Percentiles rank a stretch among this genome's conserved stretches.
Evolutionary conservation across 805 yeast species (phyloP).

Genomic region (Metschnikowia continentalis): DNA sequence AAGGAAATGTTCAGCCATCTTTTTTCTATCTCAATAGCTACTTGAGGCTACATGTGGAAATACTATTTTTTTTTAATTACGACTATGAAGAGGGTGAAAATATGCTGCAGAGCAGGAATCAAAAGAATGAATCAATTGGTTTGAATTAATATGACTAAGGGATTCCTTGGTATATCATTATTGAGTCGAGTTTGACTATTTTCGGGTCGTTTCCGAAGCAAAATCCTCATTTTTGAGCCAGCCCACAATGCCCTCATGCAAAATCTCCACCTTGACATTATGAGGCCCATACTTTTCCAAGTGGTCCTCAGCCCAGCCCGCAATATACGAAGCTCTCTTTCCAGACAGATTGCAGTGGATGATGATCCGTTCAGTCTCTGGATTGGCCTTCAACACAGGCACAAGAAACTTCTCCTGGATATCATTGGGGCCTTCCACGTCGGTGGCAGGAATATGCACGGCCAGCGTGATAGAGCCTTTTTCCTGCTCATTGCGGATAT

Average conservation of each 20-base stretch:
- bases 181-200: neutral
- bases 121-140: no score
- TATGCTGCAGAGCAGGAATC: no score
- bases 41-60: no score
- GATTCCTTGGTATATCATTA: neutral
- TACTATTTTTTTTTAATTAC: no score
- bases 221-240: slow-evolving; percentile 17
- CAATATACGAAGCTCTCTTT: slow-evolving; percentile 18
- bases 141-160: no score
- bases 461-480: slow-evolving; percentile 16
- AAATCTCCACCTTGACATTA: slow-evolving; percentile 17
- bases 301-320: slow-evolving; percentile 23
- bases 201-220: slow-evolving; percentile 8
- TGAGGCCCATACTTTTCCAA: slow-evolving; percentile 11
- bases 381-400: slow-evolving; percentile 10
- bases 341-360: slow-evolving; percentile 23
- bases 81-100: no score
- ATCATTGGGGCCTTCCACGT: slow-evolving; percentile 14
- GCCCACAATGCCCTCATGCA: slow-evolving; percentile 22
- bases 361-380: slow-evolving; percentile 14
- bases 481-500: slow-evolving; percentile 19
- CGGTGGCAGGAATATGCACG: slow-evolving; percentile 20
- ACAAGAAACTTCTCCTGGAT: slow-evolving; percentile 13
- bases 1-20: no score
- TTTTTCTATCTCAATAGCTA: no score